Evolutionary conservation across 306 rosid genomes (phyloP), one percentile per base, ranked within the genome.

Genomic region (Cicer arietinum): DNA sequence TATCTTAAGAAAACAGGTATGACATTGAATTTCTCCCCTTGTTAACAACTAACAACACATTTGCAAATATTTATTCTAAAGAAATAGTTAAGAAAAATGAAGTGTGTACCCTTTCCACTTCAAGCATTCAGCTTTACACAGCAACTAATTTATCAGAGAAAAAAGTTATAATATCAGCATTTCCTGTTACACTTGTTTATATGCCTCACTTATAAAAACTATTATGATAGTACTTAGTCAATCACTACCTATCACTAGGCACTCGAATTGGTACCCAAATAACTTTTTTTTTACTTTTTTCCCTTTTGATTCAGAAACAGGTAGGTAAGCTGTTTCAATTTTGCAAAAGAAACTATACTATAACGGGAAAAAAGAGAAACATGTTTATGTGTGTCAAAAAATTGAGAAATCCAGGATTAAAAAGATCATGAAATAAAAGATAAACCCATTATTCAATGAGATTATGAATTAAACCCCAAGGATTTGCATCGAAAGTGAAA

Each of bases 401-500:
- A 1, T 60, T 13, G 62, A 75, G 1, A 60, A 44, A 46, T 25
- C 17, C 0, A 22, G 6, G 56, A 64, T 46, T 39, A 6, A 40
- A 45, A 6, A 20, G 7, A 46, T n/a, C 10, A 52, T 16, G 12
- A 52, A 46, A 11, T 7, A 1, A 14, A 50, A 39, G 30, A 22
- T 22, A 22, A 78, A 79, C 6, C 37, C 35, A 7, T 7, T 22
- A 46, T 51, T 11, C 51, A 13, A 45, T 1, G 12, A 68, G 54
- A 75, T 11, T 9, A 57, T 25, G 79, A 67, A 69, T 67, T n/a
- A 40, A 80, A 51, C 42, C 71, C 51, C 8, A 10, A 62, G 59
- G 20, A 58, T 47, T 22, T 8, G 25, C 8, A 60, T 47, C 12
- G 10, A 59, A 51, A 43, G 2, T 43, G 10, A 35, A 16, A 46